Evolutionary conservation across 495 filamentous ascomycete species (phyloP).

Genomic region (Xylaria sp.): DNA sequence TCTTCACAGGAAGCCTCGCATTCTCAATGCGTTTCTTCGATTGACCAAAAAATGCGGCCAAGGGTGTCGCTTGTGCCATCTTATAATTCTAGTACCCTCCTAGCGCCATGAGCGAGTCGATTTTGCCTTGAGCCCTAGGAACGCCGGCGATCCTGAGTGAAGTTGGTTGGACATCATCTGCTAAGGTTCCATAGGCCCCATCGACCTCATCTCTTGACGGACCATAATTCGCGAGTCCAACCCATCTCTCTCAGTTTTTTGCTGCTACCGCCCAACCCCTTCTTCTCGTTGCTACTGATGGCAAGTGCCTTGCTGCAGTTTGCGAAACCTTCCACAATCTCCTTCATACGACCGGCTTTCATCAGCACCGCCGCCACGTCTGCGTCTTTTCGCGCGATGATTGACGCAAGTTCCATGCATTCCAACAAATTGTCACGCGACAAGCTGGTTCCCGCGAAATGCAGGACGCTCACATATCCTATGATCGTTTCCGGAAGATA

Average conservation of each 20-base stretch:
- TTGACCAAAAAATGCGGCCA: background rate
- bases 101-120: background rate
- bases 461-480: constrained; percentile 76
- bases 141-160: constrained; percentile 18
- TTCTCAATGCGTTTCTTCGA: background rate
- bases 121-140: constrained; percentile 6
- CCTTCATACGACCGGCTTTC: constrained; percentile 71
- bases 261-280: constrained; percentile 44
- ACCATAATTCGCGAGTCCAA: constrained; percentile 61
- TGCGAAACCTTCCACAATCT: constrained; percentile 79
- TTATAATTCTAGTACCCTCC: constrained; percentile 20
- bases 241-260: constrained; percentile 62
- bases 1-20: background rate
- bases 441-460: constrained; percentile 69
- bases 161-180: constrained; percentile 1
- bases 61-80: background rate
- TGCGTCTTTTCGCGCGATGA: constrained; percentile 69
- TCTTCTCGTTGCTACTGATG: constrained; percentile 62
- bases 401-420: constrained; percentile 77
- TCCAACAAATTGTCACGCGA: constrained; percentile 70
- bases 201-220: constrained; percentile 45
- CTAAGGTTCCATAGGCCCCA: background rate
- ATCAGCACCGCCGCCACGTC: constrained; percentile 71
- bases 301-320: constrained; percentile 76
- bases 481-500: constrained; percentile 85